A percentile compares a stretch with the other conserved stretches of the same genome.
Evolutionary conservation across 2,329 filamentous ascomycete genomes (phyloP).

Genomic region (Parafenestella ontariensis): DNA sequence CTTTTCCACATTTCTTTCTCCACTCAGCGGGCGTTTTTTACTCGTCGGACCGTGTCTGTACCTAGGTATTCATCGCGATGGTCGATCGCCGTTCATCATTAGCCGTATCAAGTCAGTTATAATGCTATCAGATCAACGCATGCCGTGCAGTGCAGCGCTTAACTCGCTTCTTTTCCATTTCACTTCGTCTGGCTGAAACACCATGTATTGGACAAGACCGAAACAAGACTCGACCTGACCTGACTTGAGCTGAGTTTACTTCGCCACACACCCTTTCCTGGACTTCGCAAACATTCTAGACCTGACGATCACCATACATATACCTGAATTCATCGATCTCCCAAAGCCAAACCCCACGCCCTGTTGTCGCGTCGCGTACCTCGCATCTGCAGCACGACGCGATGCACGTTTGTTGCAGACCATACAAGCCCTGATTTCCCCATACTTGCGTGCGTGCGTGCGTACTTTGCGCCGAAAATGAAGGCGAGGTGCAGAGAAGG

Average conservation of each 20-base stretch:
- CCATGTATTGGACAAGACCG: neutral
- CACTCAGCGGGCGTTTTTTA: neutral
- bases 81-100: no score
- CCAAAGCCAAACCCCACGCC: no score
- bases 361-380: neutral
- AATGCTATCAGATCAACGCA: constrained; percentile 13
- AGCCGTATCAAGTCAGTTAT: constrained; percentile 12
- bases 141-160: constrained; percentile 21
- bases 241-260: no score
- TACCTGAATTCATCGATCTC: no score
- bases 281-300: no score
- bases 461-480: no score
- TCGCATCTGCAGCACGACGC: neutral
- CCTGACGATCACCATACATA: no score
- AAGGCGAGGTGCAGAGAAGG: no score
- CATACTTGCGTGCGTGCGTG: no score
- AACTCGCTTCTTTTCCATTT: constrained; percentile 17
- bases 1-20: neutral
- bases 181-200: neutral
- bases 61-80: constrained; percentile 2
- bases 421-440: no score
- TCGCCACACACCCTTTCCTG: no score
- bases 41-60: constrained; percentile 5
- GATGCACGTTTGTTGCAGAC: neutral
- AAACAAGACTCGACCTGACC: no score